Conservation (phyloP, 345 rosid genomes). For the Boechera stricta region DNA sequence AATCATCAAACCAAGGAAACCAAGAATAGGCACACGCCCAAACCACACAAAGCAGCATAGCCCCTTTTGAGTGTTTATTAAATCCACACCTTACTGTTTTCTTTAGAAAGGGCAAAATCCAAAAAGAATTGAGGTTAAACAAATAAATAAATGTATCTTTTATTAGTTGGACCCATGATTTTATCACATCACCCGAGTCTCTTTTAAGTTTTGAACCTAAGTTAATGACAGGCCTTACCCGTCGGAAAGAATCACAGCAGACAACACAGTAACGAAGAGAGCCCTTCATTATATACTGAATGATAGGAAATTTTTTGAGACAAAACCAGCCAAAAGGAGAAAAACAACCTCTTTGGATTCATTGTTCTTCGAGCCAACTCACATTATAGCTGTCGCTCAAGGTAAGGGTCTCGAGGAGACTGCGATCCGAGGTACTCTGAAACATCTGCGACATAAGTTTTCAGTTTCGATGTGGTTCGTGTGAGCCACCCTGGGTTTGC, state of each 20-base stretch:
- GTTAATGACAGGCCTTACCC: slow-evolving; percentile 33
- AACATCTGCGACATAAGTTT: slow-evolving; percentile 53
- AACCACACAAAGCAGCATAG: background rate
- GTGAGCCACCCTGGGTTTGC: slow-evolving; percentile 78
- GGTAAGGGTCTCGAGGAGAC: slow-evolving; percentile 65
- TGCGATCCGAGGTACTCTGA: slow-evolving; percentile 54
- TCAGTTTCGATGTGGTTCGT: slow-evolving; percentile 85
- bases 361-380: slow-evolving; percentile 13
- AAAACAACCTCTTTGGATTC: slow-evolving; percentile 15
- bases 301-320: background rate
- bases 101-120: background rate
- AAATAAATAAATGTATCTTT: background rate
- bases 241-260: slow-evolving; percentile 25
- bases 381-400: slow-evolving; percentile 67
- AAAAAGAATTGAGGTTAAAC: slow-evolving; percentile 22
- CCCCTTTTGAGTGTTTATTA: background rate
- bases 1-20: background rate
- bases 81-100: background rate
- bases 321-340: slow-evolving; percentile 27
- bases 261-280: slow-evolving; percentile 17
- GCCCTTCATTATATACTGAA: slow-evolving; percentile 27
- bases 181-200: background rate
- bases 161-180: slow-evolving; percentile 12
- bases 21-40: background rate
- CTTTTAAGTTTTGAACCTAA: slow-evolving; percentile 12